Base-by-base conservation (phyloP, 192 early-diverging fungal species). In the Dimargaris cristalligena region DNA sequence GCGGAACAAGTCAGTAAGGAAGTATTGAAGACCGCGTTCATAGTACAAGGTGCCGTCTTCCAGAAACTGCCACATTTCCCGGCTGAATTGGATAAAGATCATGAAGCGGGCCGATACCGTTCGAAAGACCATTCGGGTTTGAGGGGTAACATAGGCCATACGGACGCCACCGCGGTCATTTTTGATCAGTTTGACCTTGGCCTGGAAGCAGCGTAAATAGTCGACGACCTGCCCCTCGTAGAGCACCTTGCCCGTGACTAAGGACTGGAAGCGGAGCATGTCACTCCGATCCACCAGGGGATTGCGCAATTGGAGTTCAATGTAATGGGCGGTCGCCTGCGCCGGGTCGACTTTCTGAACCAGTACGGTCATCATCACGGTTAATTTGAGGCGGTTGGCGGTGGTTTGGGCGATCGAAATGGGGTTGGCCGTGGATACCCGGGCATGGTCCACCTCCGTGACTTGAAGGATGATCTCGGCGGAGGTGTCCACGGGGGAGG, bases 31-130 rank as follows among this genome's bases (percentile, higher is more conserved):
- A 4, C 83, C 87, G 67, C 90, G 91, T 69, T 94, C 94, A 73
- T 89, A 94, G 67, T 84, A 91, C 26, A 98, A 70, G 65, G 96
- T 89, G 9, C 93, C 92, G 63, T 98, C 93, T 62, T 96, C 93
- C 56, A 92, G 92, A 78, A 94, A 96, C 38, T 92, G 84, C 87
- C 88, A 93, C 92, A 96, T 98, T 72, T 98, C 94, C 48, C 80
- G 80, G 32, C 84, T 87, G 90, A 98, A 90, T 72, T 98, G 94
- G 23, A 98, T 82, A 66, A 94, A 91, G 18, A 98, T 80, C 65
- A 91, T 94, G 52, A 86, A 89, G 60, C 93, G 90, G 13, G 91
- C 92, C 0, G 92, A 91, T 61, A 89, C 89, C 13, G 94, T 96
- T 16, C 94, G 78, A 58, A 92, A 96, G 14, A 96, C 90, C 29